phyloP scores from a whole-genome alignment of 164 flowering plant species.

The Cinnamomum chago region DNA sequence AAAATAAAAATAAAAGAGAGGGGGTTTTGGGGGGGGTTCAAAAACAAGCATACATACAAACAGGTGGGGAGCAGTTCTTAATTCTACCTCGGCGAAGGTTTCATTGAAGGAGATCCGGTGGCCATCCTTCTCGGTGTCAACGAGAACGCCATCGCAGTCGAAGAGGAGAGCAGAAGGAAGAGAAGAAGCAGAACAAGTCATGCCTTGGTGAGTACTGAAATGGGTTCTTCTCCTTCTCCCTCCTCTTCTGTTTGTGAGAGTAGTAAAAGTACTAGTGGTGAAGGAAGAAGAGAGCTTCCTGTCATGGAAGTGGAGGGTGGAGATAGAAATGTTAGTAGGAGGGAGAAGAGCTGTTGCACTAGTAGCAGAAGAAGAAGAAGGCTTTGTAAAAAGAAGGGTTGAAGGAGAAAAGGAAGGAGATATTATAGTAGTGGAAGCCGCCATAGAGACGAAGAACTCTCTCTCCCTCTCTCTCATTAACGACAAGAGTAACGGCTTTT shows the following conservation, averaged over 20 bases:
- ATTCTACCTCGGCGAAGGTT: conserved; percentile 67
- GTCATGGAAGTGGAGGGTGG: conserved; percentile 6
- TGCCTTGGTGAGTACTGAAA: background rate
- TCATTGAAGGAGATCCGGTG: conserved; percentile 91
- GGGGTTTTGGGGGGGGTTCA: no score
- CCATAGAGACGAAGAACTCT: background rate
- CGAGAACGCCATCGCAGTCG: conserved; percentile 95
- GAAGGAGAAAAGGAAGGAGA: conserved; percentile 7
- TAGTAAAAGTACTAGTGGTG: background rate
- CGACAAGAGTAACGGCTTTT: no score
- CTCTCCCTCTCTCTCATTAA: no score
- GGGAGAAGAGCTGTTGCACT: conserved; percentile 7
- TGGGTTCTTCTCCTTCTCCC: conserved; percentile 5
- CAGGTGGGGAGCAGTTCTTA: no score
- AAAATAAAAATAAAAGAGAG: background rate
- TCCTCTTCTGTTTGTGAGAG: background rate
- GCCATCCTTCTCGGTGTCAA: conserved; percentile 95
- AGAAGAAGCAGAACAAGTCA: conserved; percentile 42
- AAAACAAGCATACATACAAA: background rate
- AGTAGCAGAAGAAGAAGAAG: background rate
- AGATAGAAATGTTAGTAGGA: conserved; percentile 1
- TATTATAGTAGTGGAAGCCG: conserved; percentile 9
- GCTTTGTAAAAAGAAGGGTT: background rate
- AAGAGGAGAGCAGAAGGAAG: conserved; percentile 86
- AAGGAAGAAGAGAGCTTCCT: conserved; percentile 10